These are phyloP conservation scores for Taphrina flavorubra DNA, from an alignment of 1,139 yeast genomes.

Conservation along the genomic window DNA sequence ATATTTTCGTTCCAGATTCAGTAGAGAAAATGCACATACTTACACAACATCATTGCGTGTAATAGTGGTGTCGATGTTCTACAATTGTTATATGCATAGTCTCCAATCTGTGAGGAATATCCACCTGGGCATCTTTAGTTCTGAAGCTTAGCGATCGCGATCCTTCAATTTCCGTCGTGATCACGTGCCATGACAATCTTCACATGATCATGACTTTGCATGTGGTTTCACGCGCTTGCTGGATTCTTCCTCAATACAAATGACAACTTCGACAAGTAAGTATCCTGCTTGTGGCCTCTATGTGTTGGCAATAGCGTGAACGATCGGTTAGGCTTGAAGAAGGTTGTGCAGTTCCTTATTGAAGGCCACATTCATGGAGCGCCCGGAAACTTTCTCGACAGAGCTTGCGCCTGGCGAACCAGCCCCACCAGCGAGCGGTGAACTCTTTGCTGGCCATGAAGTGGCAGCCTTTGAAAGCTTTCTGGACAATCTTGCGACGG, in stretches of 20 bases:
- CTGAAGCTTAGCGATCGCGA: no score
- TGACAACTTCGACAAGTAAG: background rate
- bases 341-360: background rate
- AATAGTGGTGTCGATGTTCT: no score
- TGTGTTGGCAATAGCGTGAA: no score
- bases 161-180: no score
- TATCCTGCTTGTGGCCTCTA: background rate
- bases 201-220: conserved; percentile 7
- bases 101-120: no score
- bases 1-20: no score
- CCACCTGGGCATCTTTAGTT: no score
- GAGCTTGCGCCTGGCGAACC: conserved; percentile 27
- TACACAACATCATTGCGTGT: no score
- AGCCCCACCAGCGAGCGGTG: conserved; percentile 13
- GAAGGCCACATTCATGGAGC: background rate
- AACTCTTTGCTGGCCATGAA: conserved; percentile 51
- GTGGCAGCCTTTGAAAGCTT: conserved; percentile 52
- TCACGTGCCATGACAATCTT: conserved; percentile 10
- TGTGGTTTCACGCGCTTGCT: conserved; percentile 12
- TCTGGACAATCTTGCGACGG: conserved; percentile 53
- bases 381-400: conserved; percentile 1
- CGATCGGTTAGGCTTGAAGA: no score
- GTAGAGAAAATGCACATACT: no score
- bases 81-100: no score
- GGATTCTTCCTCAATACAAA: background rate